phyloP scores from a whole-genome alignment of 352 stramenopile genomes.

The Poterioochromonas sp. region DNA sequence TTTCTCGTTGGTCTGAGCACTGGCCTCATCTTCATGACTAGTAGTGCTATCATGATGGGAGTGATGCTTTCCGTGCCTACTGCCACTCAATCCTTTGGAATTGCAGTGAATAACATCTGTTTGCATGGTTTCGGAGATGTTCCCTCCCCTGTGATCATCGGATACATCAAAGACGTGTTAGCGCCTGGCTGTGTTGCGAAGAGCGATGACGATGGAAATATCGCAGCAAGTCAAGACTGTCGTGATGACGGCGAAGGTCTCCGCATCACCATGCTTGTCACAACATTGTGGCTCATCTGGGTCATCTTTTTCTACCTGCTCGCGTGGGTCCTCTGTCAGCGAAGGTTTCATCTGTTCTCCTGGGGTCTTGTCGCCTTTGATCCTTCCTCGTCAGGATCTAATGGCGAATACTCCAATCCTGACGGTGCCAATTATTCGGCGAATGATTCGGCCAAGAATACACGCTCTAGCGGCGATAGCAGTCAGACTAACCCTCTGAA shows the following conservation, averaged over 20 bases:
- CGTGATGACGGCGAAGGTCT: background rate
- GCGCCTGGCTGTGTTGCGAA: constrained; percentile 66
- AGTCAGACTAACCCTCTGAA: no score
- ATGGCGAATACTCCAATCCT: no score
- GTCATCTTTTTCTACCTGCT: no score
- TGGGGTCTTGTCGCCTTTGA: no score
- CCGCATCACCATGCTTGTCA: background rate
- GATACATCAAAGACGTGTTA: constrained; percentile 77
- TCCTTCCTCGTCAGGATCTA: no score
- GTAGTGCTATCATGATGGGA: constrained; percentile 64
- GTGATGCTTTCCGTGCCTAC: constrained; percentile 76
- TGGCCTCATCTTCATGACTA: constrained; percentile 62
- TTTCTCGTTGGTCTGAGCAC: constrained; percentile 58
- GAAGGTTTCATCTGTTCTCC: no score
- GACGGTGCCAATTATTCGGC: no score
- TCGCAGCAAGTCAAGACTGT: background rate
- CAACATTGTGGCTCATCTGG: background rate
- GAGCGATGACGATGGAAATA: background rate
- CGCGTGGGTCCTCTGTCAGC: no score
- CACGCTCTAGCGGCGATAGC: no score
- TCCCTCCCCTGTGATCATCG: constrained; percentile 79
- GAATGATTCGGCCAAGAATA: no score
- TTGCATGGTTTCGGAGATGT: constrained; percentile 87
- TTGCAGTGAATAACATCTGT: constrained; percentile 75
- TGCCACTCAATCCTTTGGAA: constrained; percentile 69